These are phyloP conservation scores for Leccinum barrowsii DNA, from an alignment of 768 basidiomycete genomes.

Conservation along the genomic window DNA sequence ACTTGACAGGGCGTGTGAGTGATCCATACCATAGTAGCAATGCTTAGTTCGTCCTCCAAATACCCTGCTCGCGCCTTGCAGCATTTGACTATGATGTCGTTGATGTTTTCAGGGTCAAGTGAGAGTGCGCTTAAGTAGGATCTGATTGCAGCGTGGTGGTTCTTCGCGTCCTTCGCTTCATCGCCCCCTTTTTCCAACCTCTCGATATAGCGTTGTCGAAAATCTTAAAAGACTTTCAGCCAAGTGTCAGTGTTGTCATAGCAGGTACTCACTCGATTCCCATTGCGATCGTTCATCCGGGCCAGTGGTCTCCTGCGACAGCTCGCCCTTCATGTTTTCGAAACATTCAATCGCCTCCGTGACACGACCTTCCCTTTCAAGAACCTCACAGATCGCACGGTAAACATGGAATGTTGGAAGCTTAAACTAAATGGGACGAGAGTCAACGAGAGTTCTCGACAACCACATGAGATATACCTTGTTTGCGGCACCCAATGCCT, in stretches of 20 bases:
- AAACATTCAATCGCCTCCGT: neutral
- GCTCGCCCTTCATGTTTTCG: neutral
- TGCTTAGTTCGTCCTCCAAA: neutral
- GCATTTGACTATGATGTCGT: neutral
- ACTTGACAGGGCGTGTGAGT: neutral
- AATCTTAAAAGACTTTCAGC: neutral
- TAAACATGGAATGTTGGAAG: neutral
- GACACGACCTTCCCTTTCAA: neutral
- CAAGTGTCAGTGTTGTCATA: too few species aligned
- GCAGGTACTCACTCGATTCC: neutral
- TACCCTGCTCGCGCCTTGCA: neutral
- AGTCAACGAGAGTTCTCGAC: too few species aligned
- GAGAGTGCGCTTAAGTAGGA: neutral
- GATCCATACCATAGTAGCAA: neutral
- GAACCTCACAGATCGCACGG: neutral
- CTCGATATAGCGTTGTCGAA: neutral
- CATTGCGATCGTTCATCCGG: neutral
- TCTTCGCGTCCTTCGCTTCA: neutral
- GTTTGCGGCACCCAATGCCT: neutral
- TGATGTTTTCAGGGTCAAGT: neutral
- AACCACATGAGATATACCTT: neutral
- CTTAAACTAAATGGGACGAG: neutral
- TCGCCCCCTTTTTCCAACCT: neutral
- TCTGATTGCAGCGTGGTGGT: neutral
- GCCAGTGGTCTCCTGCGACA: neutral